phyloP scores from a whole-genome alignment of 176 grass and related monocot species.

The Panicum miliaceum region DNA sequence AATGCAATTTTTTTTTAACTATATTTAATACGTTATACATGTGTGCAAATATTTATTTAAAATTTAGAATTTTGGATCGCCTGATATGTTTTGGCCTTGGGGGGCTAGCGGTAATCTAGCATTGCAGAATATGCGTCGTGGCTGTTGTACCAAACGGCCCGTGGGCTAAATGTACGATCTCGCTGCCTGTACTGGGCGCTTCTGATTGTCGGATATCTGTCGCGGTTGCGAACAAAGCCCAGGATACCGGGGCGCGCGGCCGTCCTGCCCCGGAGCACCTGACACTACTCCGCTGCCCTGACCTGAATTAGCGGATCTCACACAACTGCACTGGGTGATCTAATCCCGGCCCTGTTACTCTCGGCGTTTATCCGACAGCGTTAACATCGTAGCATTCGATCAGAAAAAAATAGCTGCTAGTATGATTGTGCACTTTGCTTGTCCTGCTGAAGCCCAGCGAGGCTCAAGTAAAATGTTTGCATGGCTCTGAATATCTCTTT shows the following conservation, averaged over 20 bases:
- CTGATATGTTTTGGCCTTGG: no score
- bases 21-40: no score
- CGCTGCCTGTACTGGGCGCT: background rate
- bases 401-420: background rate
- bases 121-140: no score
- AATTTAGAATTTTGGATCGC: no score
- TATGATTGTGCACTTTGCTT: background rate
- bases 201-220: constrained; percentile 25
- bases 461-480: background rate
- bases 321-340: background rate
- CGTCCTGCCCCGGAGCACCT: constrained; percentile 2
- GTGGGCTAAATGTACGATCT: background rate
- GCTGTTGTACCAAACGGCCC: no score
- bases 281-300: background rate
- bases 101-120: no score
- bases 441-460: background rate
- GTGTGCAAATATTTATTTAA: no score
- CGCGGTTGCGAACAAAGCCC: background rate
- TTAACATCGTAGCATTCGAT: background rate
- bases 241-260: background rate
- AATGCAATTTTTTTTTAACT: no score
- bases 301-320: constrained; percentile 23
- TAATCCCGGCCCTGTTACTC: constrained; percentile 23
- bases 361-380: constrained; percentile 1
- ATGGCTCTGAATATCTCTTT: background rate